Percentiles rank a stretch among this genome's conserved stretches.
phyloP scores from a whole-genome alignment of 306 rosid species.

The Sophora flavescens region DNA sequence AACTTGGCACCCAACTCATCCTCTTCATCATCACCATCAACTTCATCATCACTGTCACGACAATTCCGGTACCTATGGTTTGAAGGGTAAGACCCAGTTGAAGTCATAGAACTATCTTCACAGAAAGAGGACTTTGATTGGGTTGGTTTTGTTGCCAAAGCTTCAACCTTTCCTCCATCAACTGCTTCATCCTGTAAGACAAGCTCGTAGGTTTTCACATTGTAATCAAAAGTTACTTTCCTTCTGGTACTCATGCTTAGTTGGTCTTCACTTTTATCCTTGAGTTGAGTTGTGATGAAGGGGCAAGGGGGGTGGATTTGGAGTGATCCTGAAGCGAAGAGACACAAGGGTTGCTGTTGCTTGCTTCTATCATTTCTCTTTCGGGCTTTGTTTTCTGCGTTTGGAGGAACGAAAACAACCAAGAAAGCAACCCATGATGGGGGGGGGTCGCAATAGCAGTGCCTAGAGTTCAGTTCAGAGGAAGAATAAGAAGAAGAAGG shows the following conservation, averaged over 20 bases:
- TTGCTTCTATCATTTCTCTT: constrained; percentile 56
- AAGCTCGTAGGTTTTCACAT: constrained; percentile 75
- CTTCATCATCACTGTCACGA: constrained; percentile 78
- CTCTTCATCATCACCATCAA: constrained; percentile 56
- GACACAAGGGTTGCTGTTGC: constrained; percentile 52
- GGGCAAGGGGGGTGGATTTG: constrained; percentile 38
- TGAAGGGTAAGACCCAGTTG: constrained; percentile 66
- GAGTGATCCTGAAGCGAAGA: constrained; percentile 49
- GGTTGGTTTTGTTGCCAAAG: constrained; percentile 45
- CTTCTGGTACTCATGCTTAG: constrained; percentile 56
- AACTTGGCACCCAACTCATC: too few relatives aligned
- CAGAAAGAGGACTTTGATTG: constrained; percentile 65
- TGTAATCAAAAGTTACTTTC: constrained; percentile 87
- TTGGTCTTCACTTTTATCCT: constrained; percentile 62
- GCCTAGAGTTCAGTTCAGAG: neutral
- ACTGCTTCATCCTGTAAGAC: constrained; percentile 50
- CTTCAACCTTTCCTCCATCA: constrained; percentile 43
- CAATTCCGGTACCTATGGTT: constrained; percentile 81
- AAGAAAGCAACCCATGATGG: constrained; percentile 79
- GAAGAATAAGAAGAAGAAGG: constrained; percentile 8
- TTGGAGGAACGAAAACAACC: constrained; percentile 84
- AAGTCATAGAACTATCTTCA: constrained; percentile 62
- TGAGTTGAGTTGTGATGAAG: constrained; percentile 13
- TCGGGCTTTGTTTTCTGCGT: constrained; percentile 53
- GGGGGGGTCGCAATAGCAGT: constrained; percentile 16